Base-by-base conservation (phyloP, 768 basidiomycete genomes). In the Rubroboletus satanas region DNA sequence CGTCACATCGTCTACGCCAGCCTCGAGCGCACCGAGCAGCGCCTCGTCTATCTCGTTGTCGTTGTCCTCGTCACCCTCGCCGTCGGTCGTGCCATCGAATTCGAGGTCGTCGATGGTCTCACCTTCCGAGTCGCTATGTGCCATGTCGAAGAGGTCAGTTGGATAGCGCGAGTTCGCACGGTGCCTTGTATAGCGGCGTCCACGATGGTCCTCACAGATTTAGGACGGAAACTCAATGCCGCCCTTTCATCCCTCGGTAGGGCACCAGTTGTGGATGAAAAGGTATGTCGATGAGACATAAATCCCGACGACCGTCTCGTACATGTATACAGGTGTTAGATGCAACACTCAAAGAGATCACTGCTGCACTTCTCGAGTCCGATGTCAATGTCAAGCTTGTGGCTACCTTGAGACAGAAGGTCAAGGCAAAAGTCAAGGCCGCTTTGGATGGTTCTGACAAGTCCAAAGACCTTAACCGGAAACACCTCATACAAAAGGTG, bases 351-450 rank as follows among this genome's bases (percentile, higher is more conserved):
- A 98, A 98, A 74, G 93, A 97, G 74, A 90, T 99, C 58, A 93
- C 91, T 45, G 82, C 93, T 26, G 96, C 96, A 10, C 76, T 98
- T 32, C 82, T 99, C 42, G 95, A 98, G 72, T 88, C 94, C 18
- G 97, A 99, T 74, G 96, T 99, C 61, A 99, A 99, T 69, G 96
- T 99, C 64, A 97, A 96, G 71, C 83, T 98, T 21, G 97, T 98
- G 18, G 82, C 92, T 6, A 83, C 84, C 37, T 71, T 97, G 52
- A 83, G 93, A 59, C 84, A 88, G 59, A 93, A 93, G 71, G 93
- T 98, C 66, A 94, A 95, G 72, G 76, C 82, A 4, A 94, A 93
- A 67, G 92, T 95, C 51, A 88, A 97, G 68, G 83, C 90, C 6
- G 77, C 86, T 21, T 68, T 94, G 23, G 93, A 94, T 62, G 73